phyloP scores from a whole-genome alignment of 768 basidiomycete species.

The Tulasnella sp. region DNA sequence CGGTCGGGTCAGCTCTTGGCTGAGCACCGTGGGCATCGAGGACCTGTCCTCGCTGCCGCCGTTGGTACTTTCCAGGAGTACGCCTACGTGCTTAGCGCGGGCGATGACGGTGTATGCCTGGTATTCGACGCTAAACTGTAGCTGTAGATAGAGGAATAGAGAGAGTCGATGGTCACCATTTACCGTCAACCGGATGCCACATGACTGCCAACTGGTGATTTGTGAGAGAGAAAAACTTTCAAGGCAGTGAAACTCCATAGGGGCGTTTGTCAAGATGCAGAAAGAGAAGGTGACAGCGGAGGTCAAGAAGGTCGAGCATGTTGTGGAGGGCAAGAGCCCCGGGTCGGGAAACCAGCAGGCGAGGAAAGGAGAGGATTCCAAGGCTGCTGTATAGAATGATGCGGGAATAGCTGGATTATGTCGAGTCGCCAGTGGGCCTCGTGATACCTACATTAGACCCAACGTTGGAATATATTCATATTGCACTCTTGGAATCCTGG shows the following conservation, averaged over 20 bases:
- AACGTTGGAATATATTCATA: neutral
- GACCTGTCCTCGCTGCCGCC: slow-evolving; percentile 61
- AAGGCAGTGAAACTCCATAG: too few species aligned
- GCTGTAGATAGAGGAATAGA: neutral
- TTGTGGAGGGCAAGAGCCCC: neutral
- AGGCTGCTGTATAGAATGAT: neutral
- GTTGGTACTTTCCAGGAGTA: slow-evolving; percentile 47
- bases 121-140: slow-evolving; percentile 43
- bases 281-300: slow-evolving; percentile 27
- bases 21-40: slow-evolving; percentile 74
- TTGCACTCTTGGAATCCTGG: neutral
- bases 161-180: neutral
- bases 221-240: too few species aligned
- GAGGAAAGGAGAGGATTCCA: neutral
- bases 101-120: slow-evolving; percentile 80
- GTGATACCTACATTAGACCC: neutral
- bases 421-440: neutral
- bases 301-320: slow-evolving; percentile 8
- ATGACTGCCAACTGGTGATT: too few species aligned
- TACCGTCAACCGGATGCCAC: neutral
- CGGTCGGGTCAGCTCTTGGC: slow-evolving; percentile 68
- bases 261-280: slow-evolving; percentile 21
- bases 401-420: neutral
- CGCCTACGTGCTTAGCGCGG: slow-evolving; percentile 62
- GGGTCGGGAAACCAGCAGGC: neutral